These are phyloP conservation scores for Pseudogymnoascus pannorum DNA, from an alignment of 2,329 filamentous ascomycete species.

Conservation along the genomic window DNA sequence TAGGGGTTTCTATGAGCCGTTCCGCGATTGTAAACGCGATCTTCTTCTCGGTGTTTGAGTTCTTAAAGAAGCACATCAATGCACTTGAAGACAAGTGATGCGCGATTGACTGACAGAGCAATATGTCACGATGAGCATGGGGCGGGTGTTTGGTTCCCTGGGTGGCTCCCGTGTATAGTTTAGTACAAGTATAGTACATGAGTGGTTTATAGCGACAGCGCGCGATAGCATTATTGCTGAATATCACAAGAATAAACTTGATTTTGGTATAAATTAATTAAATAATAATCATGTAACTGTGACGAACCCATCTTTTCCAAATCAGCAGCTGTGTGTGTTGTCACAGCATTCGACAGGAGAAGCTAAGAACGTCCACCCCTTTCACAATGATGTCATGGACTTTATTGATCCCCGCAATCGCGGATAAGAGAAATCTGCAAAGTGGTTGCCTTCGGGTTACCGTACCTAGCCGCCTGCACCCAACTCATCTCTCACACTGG, in stretches of 20 bases:
- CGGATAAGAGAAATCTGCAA: conserved; percentile 1
- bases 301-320: background rate
- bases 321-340: background rate
- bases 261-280: background rate
- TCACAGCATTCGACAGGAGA: background rate
- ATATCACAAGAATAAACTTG: background rate
- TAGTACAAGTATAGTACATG: background rate
- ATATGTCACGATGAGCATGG: conserved; percentile 5
- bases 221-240: background rate
- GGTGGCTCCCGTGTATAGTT: conserved; percentile 1
- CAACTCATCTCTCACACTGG: background rate
- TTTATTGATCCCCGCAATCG: conserved; percentile 5
- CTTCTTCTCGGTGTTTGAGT: conserved; percentile 84
- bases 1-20: conserved; percentile 75
- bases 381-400: background rate
- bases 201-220: background rate
- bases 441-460: background rate
- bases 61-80: conserved; percentile 59
- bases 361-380: background rate
- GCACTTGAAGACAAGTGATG: conserved; percentile 24
- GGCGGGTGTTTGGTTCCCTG: background rate
- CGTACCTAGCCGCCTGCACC: background rate
- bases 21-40: conserved; percentile 80
- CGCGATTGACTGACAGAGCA: background rate
- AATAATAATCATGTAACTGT: background rate